Evolutionary conservation across 78 protist genomes (phyloP), one percentile per base, ranked within the genome.

Genomic region (Dictyostelium purpureum): DNA sequence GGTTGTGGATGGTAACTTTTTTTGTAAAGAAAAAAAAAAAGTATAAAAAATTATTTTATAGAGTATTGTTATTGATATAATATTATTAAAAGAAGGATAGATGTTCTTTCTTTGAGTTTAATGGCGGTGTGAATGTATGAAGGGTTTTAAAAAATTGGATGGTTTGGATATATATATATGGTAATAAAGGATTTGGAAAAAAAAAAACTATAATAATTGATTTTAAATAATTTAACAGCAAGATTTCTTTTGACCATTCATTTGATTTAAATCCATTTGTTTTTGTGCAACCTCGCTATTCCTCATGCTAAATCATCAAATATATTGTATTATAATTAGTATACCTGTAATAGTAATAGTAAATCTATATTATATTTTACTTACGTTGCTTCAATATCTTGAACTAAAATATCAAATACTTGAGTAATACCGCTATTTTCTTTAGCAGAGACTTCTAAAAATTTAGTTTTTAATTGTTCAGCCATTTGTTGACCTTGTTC

Each of bases 401-500:
- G 91, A 21, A 85, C 91, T 7, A 85, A 71, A 14, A 43, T 24
- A 85, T 85, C 91, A 47, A 85, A 85, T 16, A 85, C 81, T 35
- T 71, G 73, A 59, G 47, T 85, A 4, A 85, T 81, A 85, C 91
- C 91, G 54, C 57, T 24, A 54, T 85, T 85, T 11, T 85, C 91
- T 42, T 85, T 85, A 26, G 91, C 91, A 45, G 74, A 56, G 2
- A 49, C 65, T 45, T 85, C 91, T 28, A 85, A 73, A 59, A 85
- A 85, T 33, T 73, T 85, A 59, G 76, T 73, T 26, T 73, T 59
- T 28, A 85, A 73, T 45, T 40, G 28, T 18, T 85, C 81, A 31
- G 91, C 91, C 71, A 85, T 57, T 56, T 47, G 51, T 69, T 76
- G 31, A 24, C 91, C 91, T 85, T 85, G 91, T 73, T 85, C 91